Base-by-base conservation (phyloP, 257 asterid species). In the Solanum rostratum region DNA sequence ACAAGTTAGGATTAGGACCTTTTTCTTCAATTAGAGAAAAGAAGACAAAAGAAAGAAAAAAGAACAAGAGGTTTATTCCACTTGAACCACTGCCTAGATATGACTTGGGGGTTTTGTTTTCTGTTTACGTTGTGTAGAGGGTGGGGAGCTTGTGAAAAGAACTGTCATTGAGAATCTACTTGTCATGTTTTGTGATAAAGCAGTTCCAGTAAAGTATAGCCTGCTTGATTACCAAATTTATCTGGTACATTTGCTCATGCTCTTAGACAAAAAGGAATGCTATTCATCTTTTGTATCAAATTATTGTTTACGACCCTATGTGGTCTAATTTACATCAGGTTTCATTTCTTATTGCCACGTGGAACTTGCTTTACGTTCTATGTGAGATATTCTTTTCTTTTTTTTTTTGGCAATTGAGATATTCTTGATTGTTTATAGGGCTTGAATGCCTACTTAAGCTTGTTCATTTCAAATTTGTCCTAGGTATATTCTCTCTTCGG, bases 401-500 rank as follows among this genome's bases (percentile, higher is more conserved):
- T 0, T 9, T 57, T 57, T 57, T 59, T 57, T 59, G n/a, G 3
- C 10, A 27, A 57, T 19, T 70, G 46, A 78, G 82, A 78, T 27
- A 5, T 53, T 49, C 82, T 76, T 76, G 82, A 76, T 57, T 20
- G 59, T 49, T 7, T 76, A 76, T 27, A 10, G 82, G 63, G 45
- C 27, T 49, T 49, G 11, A 76, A 15, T 76, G 62, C 41, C 16
- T 76, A 24, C 45, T 76, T 24, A 76, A 76, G 62, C 62, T 76
- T 76, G 82, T 27, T 74, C 24, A 74, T 74, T 73, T 27, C 41
- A 74, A 74, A 76, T 15, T 18, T 86, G 85, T 80, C 55, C 59
- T 88, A 94, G 98, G 92, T 94, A 90, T 84, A 87, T 94, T 41
- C 95, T 92, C 55, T 94, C 97, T 71, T 90, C 94, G 46, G 96